Percentiles rank a stretch among this genome's conserved stretches.
These are phyloP conservation scores for Tuber calosporum DNA, from an alignment of 495 filamentous ascomycete species.

Conservation along the genomic window DNA sequence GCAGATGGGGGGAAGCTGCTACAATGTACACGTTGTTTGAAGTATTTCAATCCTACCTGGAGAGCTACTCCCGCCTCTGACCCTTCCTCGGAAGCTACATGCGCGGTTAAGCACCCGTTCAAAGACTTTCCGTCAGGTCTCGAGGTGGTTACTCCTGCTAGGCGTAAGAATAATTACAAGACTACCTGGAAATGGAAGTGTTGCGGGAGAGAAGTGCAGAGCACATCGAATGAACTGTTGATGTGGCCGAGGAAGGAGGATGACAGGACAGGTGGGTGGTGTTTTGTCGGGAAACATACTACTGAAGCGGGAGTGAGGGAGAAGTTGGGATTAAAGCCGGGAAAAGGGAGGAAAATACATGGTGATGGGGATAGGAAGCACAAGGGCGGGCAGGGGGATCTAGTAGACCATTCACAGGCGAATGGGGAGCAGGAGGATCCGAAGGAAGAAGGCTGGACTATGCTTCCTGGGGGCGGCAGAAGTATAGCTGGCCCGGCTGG, in stretches of 20 bases:
- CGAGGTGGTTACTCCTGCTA: conserved; percentile 30
- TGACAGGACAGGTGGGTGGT: conserved; percentile 39
- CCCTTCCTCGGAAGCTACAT: conserved; percentile 34
- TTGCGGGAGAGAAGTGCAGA: conserved; percentile 39
- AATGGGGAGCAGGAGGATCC: conserved; percentile 15
- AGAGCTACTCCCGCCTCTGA: conserved; percentile 39
- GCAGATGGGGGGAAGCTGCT: conserved; percentile 25
- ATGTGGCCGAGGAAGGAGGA: conserved; percentile 39
- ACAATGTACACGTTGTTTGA: conserved; percentile 38
- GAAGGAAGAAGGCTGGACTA: conserved; percentile 17
- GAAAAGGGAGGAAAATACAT: conserved; percentile 37
- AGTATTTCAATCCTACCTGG: conserved; percentile 38
- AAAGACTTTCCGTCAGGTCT: conserved; percentile 34
- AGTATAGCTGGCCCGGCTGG: conserved; percentile 17
- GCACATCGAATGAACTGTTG: conserved; percentile 30
- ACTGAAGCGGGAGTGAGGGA: conserved; percentile 38
- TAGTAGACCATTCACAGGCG: conserved; percentile 11
- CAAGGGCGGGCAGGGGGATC: conserved; percentile 17
- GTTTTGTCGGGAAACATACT: conserved; percentile 40
- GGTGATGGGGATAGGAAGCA: conserved; percentile 30
- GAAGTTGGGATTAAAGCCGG: conserved; percentile 39
- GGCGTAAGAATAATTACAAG: conserved; percentile 38
- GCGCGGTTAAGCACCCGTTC: conserved; percentile 39
- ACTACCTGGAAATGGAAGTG: conserved; percentile 41
- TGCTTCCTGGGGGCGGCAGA: conserved; percentile 15